A percentile compares a stretch with the other conserved stretches of the same genome.
Conservation (phyloP, 106 monocot genomes). For the Platanthera guangdongensis region DNA sequence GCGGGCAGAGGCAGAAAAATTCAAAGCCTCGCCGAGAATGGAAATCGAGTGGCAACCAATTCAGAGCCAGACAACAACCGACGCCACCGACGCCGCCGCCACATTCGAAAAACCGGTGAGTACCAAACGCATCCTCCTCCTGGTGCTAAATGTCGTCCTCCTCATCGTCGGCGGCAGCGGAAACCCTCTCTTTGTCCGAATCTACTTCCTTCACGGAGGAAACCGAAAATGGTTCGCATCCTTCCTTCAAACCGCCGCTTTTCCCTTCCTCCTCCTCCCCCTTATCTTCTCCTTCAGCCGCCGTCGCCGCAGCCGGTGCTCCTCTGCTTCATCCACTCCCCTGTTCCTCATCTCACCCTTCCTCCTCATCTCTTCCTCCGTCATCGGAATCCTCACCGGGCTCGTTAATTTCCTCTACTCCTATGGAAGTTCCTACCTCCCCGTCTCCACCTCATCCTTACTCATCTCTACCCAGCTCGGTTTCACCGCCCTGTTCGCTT, state of each 20-base stretch:
- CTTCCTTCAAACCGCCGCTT: constrained; percentile 11
- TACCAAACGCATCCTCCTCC: neutral
- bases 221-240: constrained; percentile 8
- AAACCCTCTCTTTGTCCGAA: constrained; percentile 7
- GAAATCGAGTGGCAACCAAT: neutral
- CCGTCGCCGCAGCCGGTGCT: neutral
- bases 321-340: too few relatives aligned
- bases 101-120: neutral
- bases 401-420: constrained; percentile 7
- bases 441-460: constrained; percentile 9
- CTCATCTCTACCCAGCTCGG: constrained; percentile 10
- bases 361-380: neutral
- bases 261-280: constrained; percentile 8
- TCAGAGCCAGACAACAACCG: neutral
- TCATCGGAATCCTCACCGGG: constrained; percentile 4
- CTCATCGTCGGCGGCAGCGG: constrained; percentile 9
- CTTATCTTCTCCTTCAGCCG: constrained; percentile 5
- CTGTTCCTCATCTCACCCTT: neutral
- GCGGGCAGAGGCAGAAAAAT: too few relatives aligned
- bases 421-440: constrained; percentile 11
- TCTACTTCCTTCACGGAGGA: constrained; percentile 23
- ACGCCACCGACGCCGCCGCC: neutral
- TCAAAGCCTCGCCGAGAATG: neutral
- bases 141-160: neutral
- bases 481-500: constrained; percentile 8